phyloP scores from a whole-genome alignment of 1,139 yeast genomes.

The Sugiyamaella neomexicana region DNA sequence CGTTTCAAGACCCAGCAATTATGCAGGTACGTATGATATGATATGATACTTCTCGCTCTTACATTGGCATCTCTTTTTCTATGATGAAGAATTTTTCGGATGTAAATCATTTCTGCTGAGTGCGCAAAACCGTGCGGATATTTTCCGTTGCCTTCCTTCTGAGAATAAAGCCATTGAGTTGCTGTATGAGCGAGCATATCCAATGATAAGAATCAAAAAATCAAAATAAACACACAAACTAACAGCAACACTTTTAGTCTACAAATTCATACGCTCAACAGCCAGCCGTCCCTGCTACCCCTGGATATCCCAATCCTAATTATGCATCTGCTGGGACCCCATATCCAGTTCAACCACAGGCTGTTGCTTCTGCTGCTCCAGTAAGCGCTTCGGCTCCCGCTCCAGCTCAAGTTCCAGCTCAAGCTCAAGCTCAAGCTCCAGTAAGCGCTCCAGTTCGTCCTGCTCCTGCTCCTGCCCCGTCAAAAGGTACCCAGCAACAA shows the following conservation, averaged over 20 bases:
- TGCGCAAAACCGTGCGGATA: slow-evolving; percentile 42
- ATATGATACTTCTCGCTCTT: neutral
- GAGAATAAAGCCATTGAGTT: slow-evolving; percentile 26
- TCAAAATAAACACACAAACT: neutral
- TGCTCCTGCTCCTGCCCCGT: slow-evolving; percentile 6
- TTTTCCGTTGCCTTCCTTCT: slow-evolving; percentile 49
- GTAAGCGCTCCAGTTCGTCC: slow-evolving; percentile 26
- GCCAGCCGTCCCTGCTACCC: slow-evolving; percentile 10
- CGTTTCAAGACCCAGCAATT: slow-evolving; percentile 39
- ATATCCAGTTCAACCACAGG: slow-evolving; percentile 2
- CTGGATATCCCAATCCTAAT: slow-evolving; percentile 15
- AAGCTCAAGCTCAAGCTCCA: slow-evolving; percentile 38
- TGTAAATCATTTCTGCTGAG: slow-evolving; percentile 34
- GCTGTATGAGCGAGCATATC: neutral
- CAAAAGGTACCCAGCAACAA: neutral
- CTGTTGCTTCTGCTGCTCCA: slow-evolving; percentile 25
- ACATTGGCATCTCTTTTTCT: neutral
- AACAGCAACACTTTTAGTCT: slow-evolving; percentile 6
- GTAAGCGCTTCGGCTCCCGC: slow-evolving; percentile 27
- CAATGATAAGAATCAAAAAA: no score
- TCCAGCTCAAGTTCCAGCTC: slow-evolving; percentile 3
- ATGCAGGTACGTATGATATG: slow-evolving; percentile 34
- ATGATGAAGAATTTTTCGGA: slow-evolving; percentile 40
- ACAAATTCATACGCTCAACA: slow-evolving; percentile 1
- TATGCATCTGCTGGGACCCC: slow-evolving; percentile 12